A percentile compares a stretch with the other conserved stretches of the same genome.
Conservation (phyloP, 306 rosid genomes). For the Cucumis melo region DNA sequence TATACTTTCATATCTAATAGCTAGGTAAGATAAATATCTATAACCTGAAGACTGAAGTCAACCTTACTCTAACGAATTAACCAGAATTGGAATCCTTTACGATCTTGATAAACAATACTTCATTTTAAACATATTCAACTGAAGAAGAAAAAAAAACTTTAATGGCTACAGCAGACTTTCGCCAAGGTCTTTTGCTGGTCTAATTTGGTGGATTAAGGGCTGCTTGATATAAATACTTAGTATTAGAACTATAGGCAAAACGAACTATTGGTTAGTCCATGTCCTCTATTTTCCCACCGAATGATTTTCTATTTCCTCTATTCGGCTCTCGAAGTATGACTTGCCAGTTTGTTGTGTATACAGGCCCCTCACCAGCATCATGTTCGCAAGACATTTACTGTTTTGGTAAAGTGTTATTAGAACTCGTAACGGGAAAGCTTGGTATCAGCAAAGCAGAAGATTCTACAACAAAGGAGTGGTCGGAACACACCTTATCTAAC, state of each 20-base stretch:
- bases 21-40: not conserved
- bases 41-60: not conserved
- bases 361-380: slow-evolving; percentile 46
- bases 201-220: not conserved
- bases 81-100: not conserved
- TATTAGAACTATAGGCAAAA: not conserved
- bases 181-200: not conserved
- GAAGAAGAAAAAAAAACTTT: not conserved
- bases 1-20: not conserved
- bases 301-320: not conserved
- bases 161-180: not conserved
- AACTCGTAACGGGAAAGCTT: slow-evolving; percentile 79
- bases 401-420: slow-evolving; percentile 78
- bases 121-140: not conserved
- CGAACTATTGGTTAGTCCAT: not conserved
- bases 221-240: not conserved
- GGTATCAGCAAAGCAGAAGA: slow-evolving; percentile 58
- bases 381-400: slow-evolving; percentile 65
- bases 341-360: slow-evolving; percentile 2
- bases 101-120: not conserved
- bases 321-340: not conserved
- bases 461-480: slow-evolving; percentile 54
- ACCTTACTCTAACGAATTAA: not conserved
- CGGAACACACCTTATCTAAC: slow-evolving; percentile 44
- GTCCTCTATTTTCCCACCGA: not conserved